Evolutionary conservation across 257 asterid species (phyloP).

Genomic region (Gentiana dahurica): DNA sequence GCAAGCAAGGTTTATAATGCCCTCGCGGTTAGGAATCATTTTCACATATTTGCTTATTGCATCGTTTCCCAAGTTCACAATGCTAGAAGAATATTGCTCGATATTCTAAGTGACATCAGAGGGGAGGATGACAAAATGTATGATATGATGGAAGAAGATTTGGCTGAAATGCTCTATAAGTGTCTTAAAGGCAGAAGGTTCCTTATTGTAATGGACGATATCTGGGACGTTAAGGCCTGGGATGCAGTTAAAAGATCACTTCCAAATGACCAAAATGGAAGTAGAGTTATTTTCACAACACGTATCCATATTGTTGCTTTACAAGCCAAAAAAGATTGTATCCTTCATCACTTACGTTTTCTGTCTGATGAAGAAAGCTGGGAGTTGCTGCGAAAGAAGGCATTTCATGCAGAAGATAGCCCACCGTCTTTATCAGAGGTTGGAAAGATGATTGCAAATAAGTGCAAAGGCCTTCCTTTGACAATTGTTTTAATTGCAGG

Average conservation of each 20-base stretch:
- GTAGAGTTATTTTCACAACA: slow-evolving; percentile 6
- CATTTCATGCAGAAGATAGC: not conserved
- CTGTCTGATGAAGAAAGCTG: not conserved
- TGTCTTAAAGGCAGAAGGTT: not conserved
- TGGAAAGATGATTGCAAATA: not conserved
- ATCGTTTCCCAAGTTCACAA: not conserved
- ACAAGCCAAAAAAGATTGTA: not conserved
- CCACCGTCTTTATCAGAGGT: not conserved
- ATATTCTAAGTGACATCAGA: not conserved
- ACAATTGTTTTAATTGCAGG: slow-evolving; percentile 1
- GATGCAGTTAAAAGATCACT: not conserved
- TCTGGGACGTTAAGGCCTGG: slow-evolving; percentile 2
- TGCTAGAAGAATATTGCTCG: not conserved
- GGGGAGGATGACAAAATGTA: not conserved
- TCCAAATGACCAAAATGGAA: slow-evolving; percentile 1
- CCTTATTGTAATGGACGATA: slow-evolving; percentile 7
- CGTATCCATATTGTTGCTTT: not conserved
- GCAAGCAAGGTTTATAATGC: not conserved
- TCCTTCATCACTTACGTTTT: not conserved
- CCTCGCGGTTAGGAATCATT: not conserved
- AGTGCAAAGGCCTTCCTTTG: not conserved
- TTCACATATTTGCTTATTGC: not conserved
- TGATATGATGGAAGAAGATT: not conserved
- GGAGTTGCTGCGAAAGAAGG: not conserved
- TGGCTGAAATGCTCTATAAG: not conserved